Conservation (phyloP, 108 stramenopile genomes). For the Pseudonitzschia delicatissima region DNA sequence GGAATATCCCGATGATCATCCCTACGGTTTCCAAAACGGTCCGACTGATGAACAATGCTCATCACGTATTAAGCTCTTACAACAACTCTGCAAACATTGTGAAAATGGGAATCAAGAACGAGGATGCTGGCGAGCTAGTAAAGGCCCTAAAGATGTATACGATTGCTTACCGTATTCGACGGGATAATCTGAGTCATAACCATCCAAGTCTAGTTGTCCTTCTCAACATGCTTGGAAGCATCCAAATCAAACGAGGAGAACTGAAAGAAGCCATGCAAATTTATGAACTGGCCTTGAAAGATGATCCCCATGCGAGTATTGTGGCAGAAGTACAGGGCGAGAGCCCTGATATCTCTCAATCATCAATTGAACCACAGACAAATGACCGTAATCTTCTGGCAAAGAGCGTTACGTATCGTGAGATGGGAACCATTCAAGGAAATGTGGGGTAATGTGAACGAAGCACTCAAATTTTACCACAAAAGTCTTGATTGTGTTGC, state of each 20-base stretch:
- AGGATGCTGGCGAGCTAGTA: constrained; percentile 56
- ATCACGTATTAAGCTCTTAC: constrained; percentile 62
- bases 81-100: constrained; percentile 78
- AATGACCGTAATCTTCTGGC: constrained; percentile 30
- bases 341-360: background rate
- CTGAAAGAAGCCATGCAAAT: constrained; percentile 75
- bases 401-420: constrained; percentile 68
- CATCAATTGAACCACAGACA: background rate
- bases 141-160: constrained; percentile 83
- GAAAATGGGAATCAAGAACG: constrained; percentile 77
- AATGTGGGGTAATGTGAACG: constrained; percentile 54
- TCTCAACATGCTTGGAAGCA: constrained; percentile 79
- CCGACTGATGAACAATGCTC: constrained; percentile 56
- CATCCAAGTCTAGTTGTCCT: constrained; percentile 75
- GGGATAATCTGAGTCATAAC: constrained; percentile 59
- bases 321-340: background rate
- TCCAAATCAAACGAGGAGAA: constrained; percentile 78
- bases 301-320: constrained; percentile 25
- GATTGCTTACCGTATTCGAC: constrained; percentile 81
- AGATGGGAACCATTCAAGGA: constrained; percentile 86
- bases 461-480: constrained; percentile 75
- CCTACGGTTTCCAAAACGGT: constrained; percentile 47
- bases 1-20: constrained; percentile 56
- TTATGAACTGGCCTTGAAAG: constrained; percentile 65
- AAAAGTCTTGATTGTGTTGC: constrained; percentile 69